Evolutionary conservation across 139 green algal species (phyloP), one percentile per base, ranked within the genome.

Genomic region (Chlorella ohadii): DNA sequence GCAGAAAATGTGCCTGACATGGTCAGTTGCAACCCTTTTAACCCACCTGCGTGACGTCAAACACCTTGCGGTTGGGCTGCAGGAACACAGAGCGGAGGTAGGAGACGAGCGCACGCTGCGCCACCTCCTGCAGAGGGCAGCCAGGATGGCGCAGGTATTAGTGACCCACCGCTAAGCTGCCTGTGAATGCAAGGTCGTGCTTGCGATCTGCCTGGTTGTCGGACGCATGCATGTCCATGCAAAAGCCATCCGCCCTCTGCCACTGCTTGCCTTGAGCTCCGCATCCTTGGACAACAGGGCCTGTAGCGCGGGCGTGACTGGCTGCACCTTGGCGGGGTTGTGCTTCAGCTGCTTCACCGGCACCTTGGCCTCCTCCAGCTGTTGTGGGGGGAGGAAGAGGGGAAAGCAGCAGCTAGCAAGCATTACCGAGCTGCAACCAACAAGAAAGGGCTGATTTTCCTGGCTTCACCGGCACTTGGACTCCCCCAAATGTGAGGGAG

Each of bases 41-140:
- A n/a, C 68, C 4, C 76, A 82, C 76, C 76, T 79, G 57, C 0
- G 87, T 78, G 3, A 96, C 93, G 67, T 98, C 90, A 90, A 98
- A 99, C 27, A 98, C 89, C 1, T 80, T 84, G 56, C 94, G 94
- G 84, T 93, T 92, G 61, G 93, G 94, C 83, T 96, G 93, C 84
- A 99, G 89, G 84, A 96, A 96, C 25, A 98, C 91, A 28, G 88
- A 95, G 34, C 94, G 93, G 41, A 98, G 77, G 90, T 99, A 99
- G 3, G 94, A 92, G 15, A 95, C 86, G 4, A 99, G 81, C 3
- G 93, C 92, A 3, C 92, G 86, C 93, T 99, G 96, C 3, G 94
- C 97, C 61, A 95, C 87, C 67, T 97, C 92, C 92, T 98, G 88
- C 77, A 85, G 2, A 9, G 22, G 15, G 51, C 12, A 59, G 44